Evolutionary conservation across 345 rosid species (phyloP), one percentile per base, ranked within the genome.

Genomic region (Eucalyptus pauciflora): DNA sequence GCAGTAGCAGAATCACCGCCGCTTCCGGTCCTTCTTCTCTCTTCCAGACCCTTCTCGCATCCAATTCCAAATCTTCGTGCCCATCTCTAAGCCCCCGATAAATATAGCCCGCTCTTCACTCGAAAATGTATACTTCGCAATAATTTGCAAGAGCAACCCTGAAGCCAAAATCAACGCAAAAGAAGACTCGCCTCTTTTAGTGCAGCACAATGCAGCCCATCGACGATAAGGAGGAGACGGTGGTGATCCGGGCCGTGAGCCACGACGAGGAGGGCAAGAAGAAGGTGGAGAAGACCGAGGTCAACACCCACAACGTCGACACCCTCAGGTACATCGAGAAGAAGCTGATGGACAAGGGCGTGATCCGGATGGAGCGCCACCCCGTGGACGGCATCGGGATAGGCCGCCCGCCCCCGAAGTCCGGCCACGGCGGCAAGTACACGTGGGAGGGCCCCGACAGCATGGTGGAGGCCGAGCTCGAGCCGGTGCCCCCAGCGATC

Each of bases 351-450:
- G 95, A 95, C 86, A 96, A 96, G 90, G 99, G 98, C 7, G 88
- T 94, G 15, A 94, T 92, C 25, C 92, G 97, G 58, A 92, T 95
- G 99, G 99, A 97, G 9, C 92, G 99, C 9, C 99, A 94, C 89
- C 96, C 98, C 1, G 92, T 90, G 11, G 92, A 94, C 62, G 99
- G 99, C 17, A 76, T 89, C 3, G 94, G 96, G 14, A 93, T 97
- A 15, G 88, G 91, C 13, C 89, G 86, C 41, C 96, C 92, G 4
- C 96, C 99, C 5, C 93, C 96, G 1, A 97, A 96, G 90, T 95
- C 95, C 0, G 98, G 99, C 43, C 98, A 88, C 89, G 98, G 98
- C 0, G 99, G 99, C 12, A 97, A 97, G 92, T 97, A 91, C 94
- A 96, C 98, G n/a, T 96, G 99, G 98, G 98, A 96, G 83, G 99